phyloP scores from a whole-genome alignment of 192 early-diverging fungal genomes.

The Linnemannia exigua region DNA sequence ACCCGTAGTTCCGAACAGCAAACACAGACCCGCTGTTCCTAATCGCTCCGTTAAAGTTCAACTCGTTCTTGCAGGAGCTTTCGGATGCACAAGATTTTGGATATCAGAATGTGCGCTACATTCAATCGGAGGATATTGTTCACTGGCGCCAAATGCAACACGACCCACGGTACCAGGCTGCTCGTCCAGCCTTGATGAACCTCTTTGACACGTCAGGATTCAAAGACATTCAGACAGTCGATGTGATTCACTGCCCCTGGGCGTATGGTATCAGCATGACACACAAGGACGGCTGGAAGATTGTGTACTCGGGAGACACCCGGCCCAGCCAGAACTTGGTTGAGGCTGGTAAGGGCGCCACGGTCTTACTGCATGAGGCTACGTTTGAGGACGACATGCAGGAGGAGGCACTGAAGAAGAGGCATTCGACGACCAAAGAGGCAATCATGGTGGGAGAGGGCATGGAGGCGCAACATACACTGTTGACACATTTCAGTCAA shows the following conservation, averaged over 20 bases:
- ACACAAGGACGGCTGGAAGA: conserved; percentile 79
- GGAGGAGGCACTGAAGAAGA: conserved; percentile 82
- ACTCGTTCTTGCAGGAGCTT: conserved; percentile 77
- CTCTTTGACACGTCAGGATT: conserved; percentile 66
- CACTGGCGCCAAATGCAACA: conserved; percentile 34
- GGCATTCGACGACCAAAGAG: conserved; percentile 90
- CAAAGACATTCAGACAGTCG: conserved; percentile 69
- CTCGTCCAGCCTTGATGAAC: conserved; percentile 3
- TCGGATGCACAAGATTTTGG: conserved; percentile 78
- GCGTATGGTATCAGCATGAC: conserved; percentile 84
- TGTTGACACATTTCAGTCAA: conserved; percentile 98
- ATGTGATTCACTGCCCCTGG: conserved; percentile 87
- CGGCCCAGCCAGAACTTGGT: conserved; percentile 86
- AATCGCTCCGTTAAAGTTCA: conserved; percentile 71
- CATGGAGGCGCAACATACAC: conserved; percentile 86
- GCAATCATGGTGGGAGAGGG: conserved; percentile 86
- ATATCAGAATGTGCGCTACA: conserved; percentile 61
- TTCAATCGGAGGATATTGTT: conserved; percentile 67
- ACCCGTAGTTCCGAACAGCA: conserved; percentile 12
- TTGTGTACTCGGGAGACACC: conserved; percentile 96
- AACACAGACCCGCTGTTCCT: conserved; percentile 55
- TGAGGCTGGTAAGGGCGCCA: conserved; percentile 74
- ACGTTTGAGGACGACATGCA: conserved; percentile 83
- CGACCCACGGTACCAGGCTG: conserved; percentile 5
- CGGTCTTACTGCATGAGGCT: conserved; percentile 93